Evolutionary conservation across 1,284 basidiomycete genomes (phyloP).

Genomic region (Hemileia vastatrix): DNA sequence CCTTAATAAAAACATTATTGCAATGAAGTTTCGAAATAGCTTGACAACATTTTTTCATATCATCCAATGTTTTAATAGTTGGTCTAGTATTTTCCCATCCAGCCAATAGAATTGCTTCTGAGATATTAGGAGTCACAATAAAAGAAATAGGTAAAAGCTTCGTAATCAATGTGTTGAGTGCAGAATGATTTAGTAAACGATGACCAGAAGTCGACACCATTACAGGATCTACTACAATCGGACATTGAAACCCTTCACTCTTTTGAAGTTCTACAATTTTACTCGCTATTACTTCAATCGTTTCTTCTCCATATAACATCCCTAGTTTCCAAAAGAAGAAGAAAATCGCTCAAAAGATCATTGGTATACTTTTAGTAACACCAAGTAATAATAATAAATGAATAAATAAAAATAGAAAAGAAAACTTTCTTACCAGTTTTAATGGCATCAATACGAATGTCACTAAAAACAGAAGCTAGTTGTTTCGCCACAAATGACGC

Average conservation of each 20-base stretch:
- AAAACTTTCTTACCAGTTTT: constrained; percentile 81
- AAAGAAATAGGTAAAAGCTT: constrained; percentile 63
- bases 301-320: constrained; percentile 8
- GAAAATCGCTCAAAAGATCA: too few species aligned
- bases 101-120: constrained; percentile 66
- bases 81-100: constrained; percentile 28
- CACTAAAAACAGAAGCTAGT: constrained; percentile 64
- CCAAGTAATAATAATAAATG: neutral
- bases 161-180: constrained; percentile 55
- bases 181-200: constrained; percentile 60
- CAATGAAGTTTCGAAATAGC: constrained; percentile 52
- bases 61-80: constrained; percentile 51
- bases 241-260: constrained; percentile 42
- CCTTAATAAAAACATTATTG: constrained; percentile 68
- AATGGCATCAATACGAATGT: constrained; percentile 63
- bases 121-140: constrained; percentile 76
- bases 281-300: constrained; percentile 1
- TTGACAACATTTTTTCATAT: constrained; percentile 58
- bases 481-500: constrained; percentile 47
- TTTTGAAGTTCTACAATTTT: constrained; percentile 1
- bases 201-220: constrained; percentile 89
- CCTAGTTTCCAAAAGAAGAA: too few species aligned
- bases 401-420: constrained; percentile 3
- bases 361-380: too few species aligned
- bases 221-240: constrained; percentile 75